A percentile compares a stretch with the other conserved stretches of the same genome.
Evolutionary conservation across 331 rosid genomes (phyloP).

Genomic region (Pyrus hybrid): DNA sequence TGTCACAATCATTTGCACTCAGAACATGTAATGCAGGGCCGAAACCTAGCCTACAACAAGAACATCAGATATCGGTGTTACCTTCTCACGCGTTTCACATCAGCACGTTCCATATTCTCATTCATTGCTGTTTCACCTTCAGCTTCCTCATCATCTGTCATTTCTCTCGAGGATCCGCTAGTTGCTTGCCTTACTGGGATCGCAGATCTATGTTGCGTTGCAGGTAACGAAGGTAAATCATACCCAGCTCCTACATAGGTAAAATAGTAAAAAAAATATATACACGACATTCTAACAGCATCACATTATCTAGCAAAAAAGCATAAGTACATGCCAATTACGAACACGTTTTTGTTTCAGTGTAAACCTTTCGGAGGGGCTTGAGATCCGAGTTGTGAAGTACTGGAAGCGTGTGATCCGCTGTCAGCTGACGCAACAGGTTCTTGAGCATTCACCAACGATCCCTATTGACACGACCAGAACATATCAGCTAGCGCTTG

Average conservation of each 20-base stretch:
- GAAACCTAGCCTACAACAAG: background rate
- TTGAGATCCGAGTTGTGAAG: constrained; percentile 39
- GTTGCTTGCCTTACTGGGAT: constrained; percentile 34
- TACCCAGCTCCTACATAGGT: constrained; percentile 49
- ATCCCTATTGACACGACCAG: constrained; percentile 39
- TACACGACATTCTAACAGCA: background rate
- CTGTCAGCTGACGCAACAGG: constrained; percentile 35
- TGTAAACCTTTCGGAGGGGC: constrained; percentile 58
- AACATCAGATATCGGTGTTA: constrained; percentile 18
- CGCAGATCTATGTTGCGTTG: constrained; percentile 31
- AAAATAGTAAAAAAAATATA: background rate
- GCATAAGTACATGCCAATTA: background rate
- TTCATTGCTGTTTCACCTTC: constrained; percentile 69
- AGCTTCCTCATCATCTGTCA: constrained; percentile 74
- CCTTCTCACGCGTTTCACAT: constrained; percentile 91
- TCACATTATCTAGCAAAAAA: background rate
- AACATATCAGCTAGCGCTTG: constrained; percentile 16
- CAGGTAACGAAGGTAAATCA: constrained; percentile 44
- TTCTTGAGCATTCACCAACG: constrained; percentile 44
- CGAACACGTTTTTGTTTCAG: background rate
- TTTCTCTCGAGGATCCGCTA: constrained; percentile 83
- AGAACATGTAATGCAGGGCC: background rate
- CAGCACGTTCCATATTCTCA: constrained; percentile 54
- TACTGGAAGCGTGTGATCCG: constrained; percentile 50
- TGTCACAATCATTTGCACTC: background rate